phyloP scores from a whole-genome alignment of 176 grass and related monocot genomes.

The Oryza meridionalis region DNA sequence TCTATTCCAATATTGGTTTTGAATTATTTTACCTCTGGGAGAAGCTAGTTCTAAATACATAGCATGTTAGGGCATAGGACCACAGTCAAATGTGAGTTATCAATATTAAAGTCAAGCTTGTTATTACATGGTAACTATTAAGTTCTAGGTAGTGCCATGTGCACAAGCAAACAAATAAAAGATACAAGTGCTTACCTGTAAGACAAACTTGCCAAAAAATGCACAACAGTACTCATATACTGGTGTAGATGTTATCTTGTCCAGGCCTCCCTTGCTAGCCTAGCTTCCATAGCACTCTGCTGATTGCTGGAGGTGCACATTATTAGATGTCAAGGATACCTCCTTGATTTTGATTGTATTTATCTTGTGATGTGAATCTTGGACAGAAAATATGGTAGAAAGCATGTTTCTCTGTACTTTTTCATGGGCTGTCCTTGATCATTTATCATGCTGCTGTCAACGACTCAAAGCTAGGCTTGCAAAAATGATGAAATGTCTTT shows the following conservation, averaged over 20 bases:
- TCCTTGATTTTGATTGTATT: conserved; percentile 2
- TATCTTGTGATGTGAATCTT: neutral
- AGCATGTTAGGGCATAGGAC: conserved; percentile 26
- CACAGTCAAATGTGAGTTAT: conserved; percentile 5
- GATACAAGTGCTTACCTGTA: conserved; percentile 1
- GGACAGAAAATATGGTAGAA: neutral
- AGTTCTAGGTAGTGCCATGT: conserved; percentile 3
- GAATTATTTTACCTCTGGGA: conserved; percentile 5
- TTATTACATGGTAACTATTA: conserved; percentile 23
- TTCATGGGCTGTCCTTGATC: neutral
- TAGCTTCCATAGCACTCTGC: conserved; percentile 9
- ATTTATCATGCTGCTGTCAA: conserved; percentile 9
- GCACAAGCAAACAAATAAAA: neutral
- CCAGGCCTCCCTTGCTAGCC: neutral
- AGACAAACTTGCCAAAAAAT: conserved; percentile 11
- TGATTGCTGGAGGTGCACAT: neutral
- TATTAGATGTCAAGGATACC: conserved; percentile 1
- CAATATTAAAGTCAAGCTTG: neutral
- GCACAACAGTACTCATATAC: neutral
- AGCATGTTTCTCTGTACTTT: neutral
- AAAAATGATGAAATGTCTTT: conserved; percentile 9
- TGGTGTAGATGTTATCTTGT: conserved; percentile 24
- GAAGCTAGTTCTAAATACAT: neutral
- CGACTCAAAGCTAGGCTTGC: neutral
- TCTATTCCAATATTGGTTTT: neutral